phyloP scores from a whole-genome alignment of 169 alveolate species.

The Eimeria praecox region DNA sequence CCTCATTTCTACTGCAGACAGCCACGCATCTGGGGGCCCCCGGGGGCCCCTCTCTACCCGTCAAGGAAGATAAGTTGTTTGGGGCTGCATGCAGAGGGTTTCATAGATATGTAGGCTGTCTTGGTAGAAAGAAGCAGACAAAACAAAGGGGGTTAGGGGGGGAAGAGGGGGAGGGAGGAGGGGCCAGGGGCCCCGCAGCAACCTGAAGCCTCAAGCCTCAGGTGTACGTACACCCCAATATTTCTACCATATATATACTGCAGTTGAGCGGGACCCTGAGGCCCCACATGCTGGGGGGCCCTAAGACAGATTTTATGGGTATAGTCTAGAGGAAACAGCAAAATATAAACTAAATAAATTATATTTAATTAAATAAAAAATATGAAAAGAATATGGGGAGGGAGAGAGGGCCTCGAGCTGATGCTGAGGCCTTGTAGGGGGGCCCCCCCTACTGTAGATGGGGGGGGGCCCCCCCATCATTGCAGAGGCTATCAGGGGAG shows the following conservation, averaged over 20 bases:
- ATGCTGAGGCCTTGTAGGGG: neutral
- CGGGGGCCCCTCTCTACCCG: neutral
- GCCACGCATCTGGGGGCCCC: neutral
- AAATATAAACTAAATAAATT: neutral
- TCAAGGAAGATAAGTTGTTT: neutral
- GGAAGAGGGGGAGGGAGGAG: neutral
- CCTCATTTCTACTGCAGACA: neutral
- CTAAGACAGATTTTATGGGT: neutral
- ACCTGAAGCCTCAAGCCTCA: neutral
- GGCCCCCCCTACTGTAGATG: neutral
- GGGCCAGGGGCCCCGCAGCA: neutral
- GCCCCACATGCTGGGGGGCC: slow-evolving; percentile 23
- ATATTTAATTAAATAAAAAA: neutral
- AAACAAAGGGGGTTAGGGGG: too few species aligned
- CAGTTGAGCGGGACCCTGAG: neutral
- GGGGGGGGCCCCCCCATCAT: neutral
- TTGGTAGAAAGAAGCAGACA: neutral
- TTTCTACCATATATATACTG: neutral
- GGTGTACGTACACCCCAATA: neutral
- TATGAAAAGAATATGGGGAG: neutral
- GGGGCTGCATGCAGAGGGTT: neutral
- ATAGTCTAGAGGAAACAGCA: neutral
- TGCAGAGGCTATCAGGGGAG: neutral
- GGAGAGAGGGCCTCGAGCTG: neutral
- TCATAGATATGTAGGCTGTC: neutral